Evolutionary conservation across 176 grass and related monocot species (phyloP).

Genomic region (Echinochloa phyllopogon): DNA sequence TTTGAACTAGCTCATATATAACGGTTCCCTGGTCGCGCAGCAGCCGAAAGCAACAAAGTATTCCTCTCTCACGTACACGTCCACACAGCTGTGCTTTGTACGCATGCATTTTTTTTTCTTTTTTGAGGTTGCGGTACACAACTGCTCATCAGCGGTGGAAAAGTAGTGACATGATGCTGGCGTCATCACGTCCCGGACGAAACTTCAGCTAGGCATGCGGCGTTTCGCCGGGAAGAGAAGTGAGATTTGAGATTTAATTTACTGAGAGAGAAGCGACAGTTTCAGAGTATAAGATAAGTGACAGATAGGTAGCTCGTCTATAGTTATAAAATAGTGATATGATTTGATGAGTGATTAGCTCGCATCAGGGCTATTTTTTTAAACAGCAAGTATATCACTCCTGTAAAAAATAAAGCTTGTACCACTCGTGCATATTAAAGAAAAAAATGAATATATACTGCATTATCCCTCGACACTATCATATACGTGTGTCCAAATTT

Average conservation of each 20-base stretch:
- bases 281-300: neutral
- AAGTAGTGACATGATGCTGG: neutral
- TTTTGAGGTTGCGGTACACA: neutral
- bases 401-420: neutral
- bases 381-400: neutral
- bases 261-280: neutral
- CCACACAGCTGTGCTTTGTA: slow-evolving; percentile 20
- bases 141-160: neutral
- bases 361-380: neutral
- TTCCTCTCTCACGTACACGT: neutral
- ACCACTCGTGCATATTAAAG: neutral
- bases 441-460: neutral
- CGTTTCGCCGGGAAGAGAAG: neutral
- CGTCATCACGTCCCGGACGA: neutral
- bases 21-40: neutral
- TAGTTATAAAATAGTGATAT: neutral
- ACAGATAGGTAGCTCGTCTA: neutral
- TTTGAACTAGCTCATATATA: slow-evolving; percentile 29
- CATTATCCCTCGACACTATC: neutral
- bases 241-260: neutral
- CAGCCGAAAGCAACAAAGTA: slow-evolving; percentile 21
- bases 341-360: neutral
- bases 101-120: neutral
- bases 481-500: neutral
- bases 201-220: too few species aligned